These are phyloP conservation scores for Comarum palustre DNA, from an alignment of 306 rosid genomes.

Conservation along the genomic window DNA sequence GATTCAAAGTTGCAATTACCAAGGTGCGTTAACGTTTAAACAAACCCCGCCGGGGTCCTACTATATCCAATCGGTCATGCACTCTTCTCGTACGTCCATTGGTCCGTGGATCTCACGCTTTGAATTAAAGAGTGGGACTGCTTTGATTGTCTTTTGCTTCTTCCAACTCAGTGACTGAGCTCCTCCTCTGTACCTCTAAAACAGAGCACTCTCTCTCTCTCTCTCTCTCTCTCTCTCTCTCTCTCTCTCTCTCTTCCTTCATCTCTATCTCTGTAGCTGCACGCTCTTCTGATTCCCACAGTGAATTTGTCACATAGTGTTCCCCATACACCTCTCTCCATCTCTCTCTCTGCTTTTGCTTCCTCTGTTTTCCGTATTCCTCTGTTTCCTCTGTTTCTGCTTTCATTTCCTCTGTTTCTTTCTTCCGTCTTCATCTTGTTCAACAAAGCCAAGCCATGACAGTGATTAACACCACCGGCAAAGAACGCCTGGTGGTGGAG, in stretches of 20 bases:
- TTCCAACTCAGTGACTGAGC: constrained; percentile 16
- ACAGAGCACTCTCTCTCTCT: constrained; percentile 7
- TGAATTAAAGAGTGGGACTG: not conserved
- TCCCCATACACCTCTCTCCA: constrained; percentile 11
- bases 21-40: constrained; percentile 17
- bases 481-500: constrained; percentile 54
- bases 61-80: constrained; percentile 29
- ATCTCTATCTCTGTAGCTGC: constrained; percentile 12
- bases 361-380: not conserved
- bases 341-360: not conserved
- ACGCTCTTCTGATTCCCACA: constrained; percentile 24
- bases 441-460: constrained; percentile 23
- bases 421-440: not conserved
- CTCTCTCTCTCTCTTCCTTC: too few species aligned
- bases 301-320: constrained; percentile 13
- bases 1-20: not conserved
- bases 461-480: constrained; percentile 9
- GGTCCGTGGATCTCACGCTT: constrained; percentile 23
- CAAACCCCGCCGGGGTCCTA: constrained; percentile 26
- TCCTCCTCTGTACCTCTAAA: not conserved
- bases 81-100: not conserved
- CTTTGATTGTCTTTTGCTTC: not conserved
- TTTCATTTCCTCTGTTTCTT: not conserved
- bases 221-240: too few species aligned
- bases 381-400: not conserved